A percentile compares a stretch with the other conserved stretches of the same genome.
phyloP scores from a whole-genome alignment of 495 filamentous ascomycete species.

The Mytilinidion resinicola region DNA sequence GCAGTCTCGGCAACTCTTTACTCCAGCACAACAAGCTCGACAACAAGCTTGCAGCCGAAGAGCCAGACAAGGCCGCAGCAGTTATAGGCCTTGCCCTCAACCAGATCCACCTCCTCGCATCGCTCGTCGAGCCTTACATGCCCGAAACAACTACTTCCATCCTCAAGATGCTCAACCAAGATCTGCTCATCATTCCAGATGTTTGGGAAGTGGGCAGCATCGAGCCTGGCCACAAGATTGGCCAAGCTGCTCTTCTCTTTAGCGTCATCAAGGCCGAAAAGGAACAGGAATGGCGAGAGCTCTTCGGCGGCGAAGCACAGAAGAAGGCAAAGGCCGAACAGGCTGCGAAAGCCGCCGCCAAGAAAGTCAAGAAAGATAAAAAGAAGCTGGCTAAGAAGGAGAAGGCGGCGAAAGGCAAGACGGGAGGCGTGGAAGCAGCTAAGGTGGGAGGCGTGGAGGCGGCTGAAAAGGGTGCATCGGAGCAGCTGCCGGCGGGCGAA shows the following conservation, averaged over 20 bases:
- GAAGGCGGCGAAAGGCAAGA: conserved; percentile 38
- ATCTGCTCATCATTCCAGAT: conserved; percentile 63
- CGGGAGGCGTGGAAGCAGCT: conserved; percentile 31
- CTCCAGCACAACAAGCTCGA: conserved; percentile 78
- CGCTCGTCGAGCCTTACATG: conserved; percentile 73
- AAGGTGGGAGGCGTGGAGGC: conserved; percentile 35
- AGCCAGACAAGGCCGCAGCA: conserved; percentile 66
- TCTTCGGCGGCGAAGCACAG: conserved; percentile 71
- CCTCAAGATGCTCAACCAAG: conserved; percentile 61
- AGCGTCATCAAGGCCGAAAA: conserved; percentile 75
- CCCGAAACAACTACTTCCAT: conserved; percentile 65
- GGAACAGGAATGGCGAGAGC: conserved; percentile 71
- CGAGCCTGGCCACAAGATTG: conserved; percentile 70
- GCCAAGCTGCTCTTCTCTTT: conserved; percentile 78
- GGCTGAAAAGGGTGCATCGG: conserved; percentile 30
- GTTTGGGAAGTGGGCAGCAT: conserved; percentile 57
- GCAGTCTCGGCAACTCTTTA: conserved; percentile 69
- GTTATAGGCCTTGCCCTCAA: conserved; percentile 75
- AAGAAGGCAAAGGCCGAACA: conserved; percentile 60
- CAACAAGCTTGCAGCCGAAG: conserved; percentile 64
- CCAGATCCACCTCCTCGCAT: conserved; percentile 71
- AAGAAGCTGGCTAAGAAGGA: conserved; percentile 52
- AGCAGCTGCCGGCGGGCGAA: conserved; percentile 12
- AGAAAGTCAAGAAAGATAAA: conserved; percentile 51
- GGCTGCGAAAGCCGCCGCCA: conserved; percentile 43